Evolutionary conservation across 75 land plant genomes (phyloP).

Genomic region (Cunninghamia lanceolata): DNA sequence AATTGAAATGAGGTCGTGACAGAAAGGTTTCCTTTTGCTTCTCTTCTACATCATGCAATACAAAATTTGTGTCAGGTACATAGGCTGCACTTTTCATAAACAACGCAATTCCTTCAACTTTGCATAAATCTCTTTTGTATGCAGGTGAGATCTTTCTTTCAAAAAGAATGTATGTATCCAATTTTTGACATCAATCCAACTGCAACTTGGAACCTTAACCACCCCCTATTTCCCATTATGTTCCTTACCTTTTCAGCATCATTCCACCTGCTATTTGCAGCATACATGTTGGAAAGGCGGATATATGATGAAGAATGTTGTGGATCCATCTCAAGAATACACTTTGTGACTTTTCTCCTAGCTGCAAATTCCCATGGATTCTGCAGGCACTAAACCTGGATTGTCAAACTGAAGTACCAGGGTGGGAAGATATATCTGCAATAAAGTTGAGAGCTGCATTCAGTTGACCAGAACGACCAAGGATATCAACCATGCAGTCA

Average conservation of each 20-base stretch:
- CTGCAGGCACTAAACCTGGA: conserved; percentile 22
- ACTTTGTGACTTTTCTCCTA: conserved; percentile 6
- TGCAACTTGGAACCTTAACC: conserved; percentile 6
- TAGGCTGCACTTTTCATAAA: neutral
- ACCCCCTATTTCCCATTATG: neutral
- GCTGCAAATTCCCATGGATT: conserved; percentile 7
- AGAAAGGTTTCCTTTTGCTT: neutral
- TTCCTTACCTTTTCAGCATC: conserved; percentile 6
- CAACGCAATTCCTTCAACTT: neutral
- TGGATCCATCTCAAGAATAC: conserved; percentile 8
- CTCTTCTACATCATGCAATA: neutral
- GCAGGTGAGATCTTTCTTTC: neutral
- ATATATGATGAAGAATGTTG: neutral
- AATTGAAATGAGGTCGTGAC: too few relatives aligned
- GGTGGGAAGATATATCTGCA: conserved; percentile 13
- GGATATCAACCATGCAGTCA: conserved; percentile 9
- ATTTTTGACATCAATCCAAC: conserved; percentile 13
- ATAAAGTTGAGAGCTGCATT: conserved; percentile 11
- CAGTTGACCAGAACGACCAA: conserved; percentile 16
- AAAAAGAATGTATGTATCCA: conserved; percentile 3
- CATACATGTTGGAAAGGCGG: conserved; percentile 12
- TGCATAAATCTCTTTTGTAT: neutral
- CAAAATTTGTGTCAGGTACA: neutral
- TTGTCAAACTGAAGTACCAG: conserved; percentile 10
- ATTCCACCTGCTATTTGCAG: neutral